These are phyloP conservation scores for Lactifluus hygrophoroides DNA, from an alignment of 768 basidiomycete genomes.

Conservation along the genomic window DNA sequence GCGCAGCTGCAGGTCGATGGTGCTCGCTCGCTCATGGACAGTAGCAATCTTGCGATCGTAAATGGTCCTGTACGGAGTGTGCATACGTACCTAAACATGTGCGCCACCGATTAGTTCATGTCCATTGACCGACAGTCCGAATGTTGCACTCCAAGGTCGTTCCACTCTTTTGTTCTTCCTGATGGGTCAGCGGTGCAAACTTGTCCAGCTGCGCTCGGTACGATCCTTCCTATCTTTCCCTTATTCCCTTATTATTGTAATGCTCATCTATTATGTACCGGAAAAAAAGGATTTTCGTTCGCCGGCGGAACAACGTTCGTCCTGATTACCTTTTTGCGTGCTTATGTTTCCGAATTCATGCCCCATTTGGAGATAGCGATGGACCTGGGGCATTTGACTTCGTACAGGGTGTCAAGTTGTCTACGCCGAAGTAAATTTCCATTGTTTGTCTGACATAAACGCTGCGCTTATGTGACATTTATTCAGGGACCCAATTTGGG, in stretches of 20 bases:
- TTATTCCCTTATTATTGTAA: conserved; percentile 7
- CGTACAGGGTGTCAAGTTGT: conserved; percentile 61
- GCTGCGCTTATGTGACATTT: conserved; percentile 10
- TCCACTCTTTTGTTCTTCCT: conserved; percentile 51
- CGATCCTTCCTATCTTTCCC: conserved; percentile 22
- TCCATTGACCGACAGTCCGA: background rate
- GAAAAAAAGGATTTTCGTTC: conserved; percentile 56
- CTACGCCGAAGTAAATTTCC: conserved; percentile 39
- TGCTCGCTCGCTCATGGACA: conserved; percentile 55
- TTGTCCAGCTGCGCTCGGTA: conserved; percentile 74
- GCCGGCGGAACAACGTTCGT: conserved; percentile 74
- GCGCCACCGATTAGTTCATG: conserved; percentile 21
- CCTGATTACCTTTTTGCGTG: background rate
- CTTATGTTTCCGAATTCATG: background rate
- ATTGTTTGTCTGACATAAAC: background rate
- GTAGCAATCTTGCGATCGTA: conserved; percentile 34
- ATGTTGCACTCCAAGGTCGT: conserved; percentile 36
- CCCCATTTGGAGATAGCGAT: conserved; percentile 39
- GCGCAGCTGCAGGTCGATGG: conserved; percentile 62
- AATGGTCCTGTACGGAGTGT: conserved; percentile 57
- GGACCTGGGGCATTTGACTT: conserved; percentile 78
- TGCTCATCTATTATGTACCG: background rate
- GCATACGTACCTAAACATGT: conserved; percentile 69
- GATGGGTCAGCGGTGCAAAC: conserved; percentile 63
- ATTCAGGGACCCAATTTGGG: conserved; percentile 69